Percentiles rank a stretch among this genome's conserved stretches.
phyloP scores from a whole-genome alignment of 2,329 filamentous ascomycete species.

The Xylaria sp. region DNA sequence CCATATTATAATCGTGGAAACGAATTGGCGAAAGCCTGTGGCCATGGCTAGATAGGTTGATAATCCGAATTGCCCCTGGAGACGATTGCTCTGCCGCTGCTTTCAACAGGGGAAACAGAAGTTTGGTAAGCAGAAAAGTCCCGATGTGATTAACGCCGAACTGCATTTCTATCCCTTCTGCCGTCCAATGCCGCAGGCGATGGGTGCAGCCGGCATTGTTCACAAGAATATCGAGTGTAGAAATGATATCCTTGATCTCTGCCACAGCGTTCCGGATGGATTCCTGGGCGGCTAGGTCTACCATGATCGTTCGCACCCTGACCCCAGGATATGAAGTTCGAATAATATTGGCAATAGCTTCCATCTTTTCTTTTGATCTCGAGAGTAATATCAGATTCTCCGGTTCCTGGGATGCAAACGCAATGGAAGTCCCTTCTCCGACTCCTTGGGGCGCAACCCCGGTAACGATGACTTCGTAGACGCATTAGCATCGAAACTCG shows the following conservation, averaged over 20 bases:
- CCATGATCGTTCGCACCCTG: conserved; percentile 50
- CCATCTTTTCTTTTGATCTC: conserved; percentile 57
- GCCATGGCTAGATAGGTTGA: conserved; percentile 57
- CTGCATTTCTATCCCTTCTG: conserved; percentile 57
- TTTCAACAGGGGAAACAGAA: conserved; percentile 53
- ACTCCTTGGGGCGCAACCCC: conserved; percentile 57
- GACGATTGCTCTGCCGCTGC: conserved; percentile 50
- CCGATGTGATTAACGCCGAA: conserved; percentile 56
- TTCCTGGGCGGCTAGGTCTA: conserved; percentile 54
- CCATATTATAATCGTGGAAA: conserved; percentile 59
- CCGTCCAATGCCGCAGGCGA: conserved; percentile 55
- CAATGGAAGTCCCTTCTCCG: conserved; percentile 55
- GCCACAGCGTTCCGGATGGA: conserved; percentile 53
- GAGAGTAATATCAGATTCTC: conserved; percentile 58
- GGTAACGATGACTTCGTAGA: conserved; percentile 54
- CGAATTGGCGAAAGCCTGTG: conserved; percentile 56
- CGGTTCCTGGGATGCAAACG: conserved; percentile 59
- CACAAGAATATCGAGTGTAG: conserved; percentile 55
- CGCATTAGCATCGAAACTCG: conserved; percentile 25
- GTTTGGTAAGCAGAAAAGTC: conserved; percentile 54
- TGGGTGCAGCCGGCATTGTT: conserved; percentile 57
- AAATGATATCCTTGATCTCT: conserved; percentile 48
- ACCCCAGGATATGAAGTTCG: conserved; percentile 50
- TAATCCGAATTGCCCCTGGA: conserved; percentile 49
- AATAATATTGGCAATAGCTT: conserved; percentile 55